Evolutionary conservation across 2,329 filamentous ascomycete genomes (phyloP).

Genomic region (Tetracladium maxilliforme): DNA sequence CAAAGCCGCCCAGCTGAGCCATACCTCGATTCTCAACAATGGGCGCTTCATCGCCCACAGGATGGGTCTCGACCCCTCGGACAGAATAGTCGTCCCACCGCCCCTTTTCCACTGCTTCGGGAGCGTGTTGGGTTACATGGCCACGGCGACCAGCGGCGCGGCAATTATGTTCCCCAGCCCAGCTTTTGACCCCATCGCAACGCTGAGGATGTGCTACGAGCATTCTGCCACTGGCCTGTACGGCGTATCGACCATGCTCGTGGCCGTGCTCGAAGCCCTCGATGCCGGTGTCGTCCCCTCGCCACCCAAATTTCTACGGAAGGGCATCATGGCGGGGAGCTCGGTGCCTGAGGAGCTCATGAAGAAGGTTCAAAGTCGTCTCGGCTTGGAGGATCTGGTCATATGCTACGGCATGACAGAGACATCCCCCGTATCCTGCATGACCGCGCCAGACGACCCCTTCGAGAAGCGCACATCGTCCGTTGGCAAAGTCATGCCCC

Average conservation of each 20-base stretch:
- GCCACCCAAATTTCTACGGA: constrained; percentile 36
- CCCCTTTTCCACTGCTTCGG: constrained; percentile 89
- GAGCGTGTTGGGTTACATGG: constrained; percentile 87
- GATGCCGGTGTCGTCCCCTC: constrained; percentile 23
- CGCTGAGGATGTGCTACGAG: constrained; percentile 25
- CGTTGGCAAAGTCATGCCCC: constrained; percentile 68
- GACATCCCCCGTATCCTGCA: constrained; percentile 62
- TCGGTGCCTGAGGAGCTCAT: constrained; percentile 76
- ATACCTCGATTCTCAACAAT: constrained; percentile 85
- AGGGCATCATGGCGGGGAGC: constrained; percentile 83
- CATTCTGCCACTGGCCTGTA: constrained; percentile 45
- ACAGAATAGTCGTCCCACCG: constrained; percentile 73
- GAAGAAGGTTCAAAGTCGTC: constrained; percentile 52
- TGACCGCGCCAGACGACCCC: constrained; percentile 70
- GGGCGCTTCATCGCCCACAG: constrained; percentile 69
- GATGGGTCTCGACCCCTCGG: constrained; percentile 63
- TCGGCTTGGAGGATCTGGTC: constrained; percentile 71
- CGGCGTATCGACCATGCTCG: constrained; percentile 90
- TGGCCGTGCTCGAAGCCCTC: constrained; percentile 71
- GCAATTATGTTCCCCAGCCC: constrained; percentile 76
- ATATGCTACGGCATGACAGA: constrained; percentile 98
- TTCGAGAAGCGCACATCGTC: constrained; percentile 57
- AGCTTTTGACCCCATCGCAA: constrained; percentile 68
- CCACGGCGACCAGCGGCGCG: constrained; percentile 67
- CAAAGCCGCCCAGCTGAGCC: constrained; percentile 82